Percentiles rank a stretch among this genome's conserved stretches.
phyloP scores from a whole-genome alignment of 495 filamentous ascomycete genomes.

The Annulohypoxylon stygium region DNA sequence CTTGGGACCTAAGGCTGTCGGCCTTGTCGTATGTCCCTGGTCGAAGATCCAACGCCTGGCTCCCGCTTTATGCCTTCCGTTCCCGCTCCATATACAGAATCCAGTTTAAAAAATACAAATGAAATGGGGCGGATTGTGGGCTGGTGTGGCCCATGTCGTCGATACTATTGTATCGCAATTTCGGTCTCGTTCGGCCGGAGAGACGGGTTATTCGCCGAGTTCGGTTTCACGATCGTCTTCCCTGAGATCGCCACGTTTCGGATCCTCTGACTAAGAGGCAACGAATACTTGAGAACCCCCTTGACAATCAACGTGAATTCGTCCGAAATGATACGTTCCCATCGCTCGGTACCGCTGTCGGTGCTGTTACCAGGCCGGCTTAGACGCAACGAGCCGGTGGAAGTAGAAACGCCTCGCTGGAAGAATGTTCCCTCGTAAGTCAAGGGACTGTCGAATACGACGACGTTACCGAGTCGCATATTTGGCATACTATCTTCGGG shows the following conservation, averaged over 20 bases:
- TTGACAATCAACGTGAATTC: slow-evolving; percentile 93
- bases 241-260: slow-evolving; percentile 66
- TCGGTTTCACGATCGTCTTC: slow-evolving; percentile 63
- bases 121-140: slow-evolving; percentile 44
- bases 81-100: slow-evolving; percentile 54
- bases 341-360: slow-evolving; percentile 85
- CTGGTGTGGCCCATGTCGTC: slow-evolving; percentile 45
- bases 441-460: slow-evolving; percentile 86
- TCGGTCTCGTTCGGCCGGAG: slow-evolving; percentile 53
- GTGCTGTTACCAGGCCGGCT: slow-evolving; percentile 89
- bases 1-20: slow-evolving; percentile 4
- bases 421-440: slow-evolving; percentile 91
- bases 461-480: slow-evolving; percentile 90
- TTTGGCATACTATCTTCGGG: slow-evolving; percentile 76
- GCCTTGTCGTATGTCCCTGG: slow-evolving; percentile 19
- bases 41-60: slow-evolving; percentile 53
- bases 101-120: slow-evolving; percentile 45
- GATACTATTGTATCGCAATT: slow-evolving; percentile 40
- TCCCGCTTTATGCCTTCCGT: slow-evolving; percentile 49
- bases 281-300: slow-evolving; percentile 87
- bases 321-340: slow-evolving; percentile 90
- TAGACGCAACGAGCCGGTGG: slow-evolving; percentile 85
- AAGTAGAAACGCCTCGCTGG: slow-evolving; percentile 71
- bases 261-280: slow-evolving; percentile 81
- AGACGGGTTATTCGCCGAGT: slow-evolving; percentile 61